Conservation (phyloP, 2,329 filamentous ascomycete species). For the Xylariaceae sp. region DNA sequence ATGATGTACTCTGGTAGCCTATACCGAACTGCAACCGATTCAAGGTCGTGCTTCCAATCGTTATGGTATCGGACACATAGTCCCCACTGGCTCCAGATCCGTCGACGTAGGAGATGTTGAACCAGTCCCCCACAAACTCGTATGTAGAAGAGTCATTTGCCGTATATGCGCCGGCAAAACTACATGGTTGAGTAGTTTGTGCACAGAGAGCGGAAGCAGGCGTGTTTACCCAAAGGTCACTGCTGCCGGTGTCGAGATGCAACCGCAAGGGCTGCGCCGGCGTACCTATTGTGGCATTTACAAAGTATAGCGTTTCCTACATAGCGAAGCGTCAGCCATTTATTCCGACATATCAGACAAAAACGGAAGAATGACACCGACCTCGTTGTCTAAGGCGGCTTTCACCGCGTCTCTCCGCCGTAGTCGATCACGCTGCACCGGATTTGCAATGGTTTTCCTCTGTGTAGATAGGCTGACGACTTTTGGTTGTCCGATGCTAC, state of each 20-base stretch:
- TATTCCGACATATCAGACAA: slow-evolving; percentile 27
- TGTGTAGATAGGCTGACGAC: slow-evolving; percentile 55
- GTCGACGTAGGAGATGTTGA: slow-evolving; percentile 90
- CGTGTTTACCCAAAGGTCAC: slow-evolving; percentile 75
- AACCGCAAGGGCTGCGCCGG: slow-evolving; percentile 63
- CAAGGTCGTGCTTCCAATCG: slow-evolving; percentile 60
- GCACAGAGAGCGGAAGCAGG: slow-evolving; percentile 65
- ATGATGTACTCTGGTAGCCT: slow-evolving; percentile 65
- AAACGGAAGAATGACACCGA: slow-evolving; percentile 38
- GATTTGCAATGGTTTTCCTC: slow-evolving; percentile 48
- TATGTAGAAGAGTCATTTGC: slow-evolving; percentile 79
- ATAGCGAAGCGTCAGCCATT: too few species aligned
- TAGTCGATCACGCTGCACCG: slow-evolving; percentile 51
- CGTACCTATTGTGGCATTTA: slow-evolving; percentile 68
- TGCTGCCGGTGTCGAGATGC: slow-evolving; percentile 72
- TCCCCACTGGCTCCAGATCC: slow-evolving; percentile 78
- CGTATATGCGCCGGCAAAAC: slow-evolving; percentile 68
- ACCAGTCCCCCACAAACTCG: slow-evolving; percentile 72
- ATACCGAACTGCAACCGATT: slow-evolving; percentile 72
- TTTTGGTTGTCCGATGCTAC: slow-evolving; percentile 41
- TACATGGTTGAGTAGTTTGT: slow-evolving; percentile 57
- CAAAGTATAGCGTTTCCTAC: slow-evolving; percentile 67
- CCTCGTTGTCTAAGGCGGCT: slow-evolving; percentile 62
- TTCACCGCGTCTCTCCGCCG: slow-evolving; percentile 52
- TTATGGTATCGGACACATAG: slow-evolving; percentile 78